phyloP scores from a whole-genome alignment of 306 rosid genomes.

The Neltuma alba region DNA sequence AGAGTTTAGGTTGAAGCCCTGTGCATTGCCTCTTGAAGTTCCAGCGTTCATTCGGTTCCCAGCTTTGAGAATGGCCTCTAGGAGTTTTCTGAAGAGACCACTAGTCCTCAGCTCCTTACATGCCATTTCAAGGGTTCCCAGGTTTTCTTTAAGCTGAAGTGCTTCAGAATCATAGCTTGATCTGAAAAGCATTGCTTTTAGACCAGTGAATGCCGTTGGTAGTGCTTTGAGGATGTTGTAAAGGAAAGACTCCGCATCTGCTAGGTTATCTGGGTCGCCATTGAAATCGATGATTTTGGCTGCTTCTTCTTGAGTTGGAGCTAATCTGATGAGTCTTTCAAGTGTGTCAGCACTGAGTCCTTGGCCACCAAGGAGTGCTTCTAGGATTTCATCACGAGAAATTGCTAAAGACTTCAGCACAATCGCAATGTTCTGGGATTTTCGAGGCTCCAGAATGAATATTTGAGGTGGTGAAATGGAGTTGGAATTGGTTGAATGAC shows the following conservation, averaged over 20 bases:
- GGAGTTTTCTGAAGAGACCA: slow-evolving; percentile 69
- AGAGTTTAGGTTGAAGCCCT: slow-evolving; percentile 76
- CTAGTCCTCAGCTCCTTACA: slow-evolving; percentile 70
- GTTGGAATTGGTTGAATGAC: slow-evolving; percentile 41
- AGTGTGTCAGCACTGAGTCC: slow-evolving; percentile 71
- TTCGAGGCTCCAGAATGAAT: slow-evolving; percentile 71
- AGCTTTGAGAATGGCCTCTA: slow-evolving; percentile 89
- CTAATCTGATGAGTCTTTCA: slow-evolving; percentile 76
- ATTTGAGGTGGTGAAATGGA: slow-evolving; percentile 52
- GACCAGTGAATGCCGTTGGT: slow-evolving; percentile 69
- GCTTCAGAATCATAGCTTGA: slow-evolving; percentile 62
- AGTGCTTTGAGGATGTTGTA: slow-evolving; percentile 65
- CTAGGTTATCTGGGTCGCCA: slow-evolving; percentile 66
- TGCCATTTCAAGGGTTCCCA: slow-evolving; percentile 62
- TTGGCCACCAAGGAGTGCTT: slow-evolving; percentile 68
- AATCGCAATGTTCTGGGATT: slow-evolving; percentile 80
- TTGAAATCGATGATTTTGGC: slow-evolving; percentile 61
- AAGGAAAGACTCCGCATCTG: slow-evolving; percentile 81
- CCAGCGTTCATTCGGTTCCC: slow-evolving; percentile 91
- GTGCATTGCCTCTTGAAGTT: slow-evolving; percentile 81
- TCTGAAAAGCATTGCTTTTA: slow-evolving; percentile 78
- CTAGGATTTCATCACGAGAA: slow-evolving; percentile 63
- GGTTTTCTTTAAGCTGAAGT: slow-evolving; percentile 58
- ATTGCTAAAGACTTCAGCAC: slow-evolving; percentile 65
- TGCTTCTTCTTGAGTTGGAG: slow-evolving; percentile 72